Percentiles rank a stretch among this genome's conserved stretches.
Conservation (phyloP, 495 filamentous ascomycete genomes). For the Emericellopsis terricola region DNA sequence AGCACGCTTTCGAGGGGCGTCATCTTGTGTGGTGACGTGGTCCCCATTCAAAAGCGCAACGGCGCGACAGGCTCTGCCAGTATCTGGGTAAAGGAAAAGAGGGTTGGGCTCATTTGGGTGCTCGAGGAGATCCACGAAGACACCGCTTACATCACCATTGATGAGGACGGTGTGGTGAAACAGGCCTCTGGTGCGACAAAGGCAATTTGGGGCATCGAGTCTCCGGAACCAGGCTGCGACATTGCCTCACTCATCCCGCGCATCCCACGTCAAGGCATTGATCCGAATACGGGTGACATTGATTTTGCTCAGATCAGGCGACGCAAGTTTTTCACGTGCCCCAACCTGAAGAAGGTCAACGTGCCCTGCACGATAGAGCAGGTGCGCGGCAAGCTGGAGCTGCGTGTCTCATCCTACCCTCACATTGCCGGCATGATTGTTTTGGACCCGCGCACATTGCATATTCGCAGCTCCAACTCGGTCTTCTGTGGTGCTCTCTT, state of each 20-base stretch:
- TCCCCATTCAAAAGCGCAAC: constrained; percentile 90
- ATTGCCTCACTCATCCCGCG: constrained; percentile 61
- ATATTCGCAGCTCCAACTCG: constrained; percentile 81
- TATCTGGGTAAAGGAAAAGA: constrained; percentile 96
- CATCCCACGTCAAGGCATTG: constrained; percentile 55
- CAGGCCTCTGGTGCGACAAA: constrained; percentile 48
- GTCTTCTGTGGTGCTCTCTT: constrained; percentile 88
- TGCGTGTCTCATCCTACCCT: constrained; percentile 82
- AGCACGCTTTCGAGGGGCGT: constrained; percentile 74
- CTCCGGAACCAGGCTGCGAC: constrained; percentile 45
- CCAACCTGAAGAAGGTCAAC: constrained; percentile 49
- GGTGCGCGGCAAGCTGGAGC: constrained; percentile 39
- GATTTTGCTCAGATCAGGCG: constrained; percentile 52
- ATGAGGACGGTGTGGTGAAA: constrained; percentile 52
- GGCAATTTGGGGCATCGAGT: constrained; percentile 63
- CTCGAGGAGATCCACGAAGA: constrained; percentile 95
- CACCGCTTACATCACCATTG: constrained; percentile 52
- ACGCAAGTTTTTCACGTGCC: constrained; percentile 64
- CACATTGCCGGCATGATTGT: constrained; percentile 97
- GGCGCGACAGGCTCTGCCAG: constrained; percentile 81
- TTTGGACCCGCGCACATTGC: constrained; percentile 51
- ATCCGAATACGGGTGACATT: constrained; percentile 42
- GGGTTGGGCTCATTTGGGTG: constrained; percentile 88
- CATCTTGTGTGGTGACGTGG: constrained; percentile 87
- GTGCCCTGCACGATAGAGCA: constrained; percentile 64